Conservation (phyloP, 1,139 yeast genomes). For the Magnusiomyces paraingens region DNA sequence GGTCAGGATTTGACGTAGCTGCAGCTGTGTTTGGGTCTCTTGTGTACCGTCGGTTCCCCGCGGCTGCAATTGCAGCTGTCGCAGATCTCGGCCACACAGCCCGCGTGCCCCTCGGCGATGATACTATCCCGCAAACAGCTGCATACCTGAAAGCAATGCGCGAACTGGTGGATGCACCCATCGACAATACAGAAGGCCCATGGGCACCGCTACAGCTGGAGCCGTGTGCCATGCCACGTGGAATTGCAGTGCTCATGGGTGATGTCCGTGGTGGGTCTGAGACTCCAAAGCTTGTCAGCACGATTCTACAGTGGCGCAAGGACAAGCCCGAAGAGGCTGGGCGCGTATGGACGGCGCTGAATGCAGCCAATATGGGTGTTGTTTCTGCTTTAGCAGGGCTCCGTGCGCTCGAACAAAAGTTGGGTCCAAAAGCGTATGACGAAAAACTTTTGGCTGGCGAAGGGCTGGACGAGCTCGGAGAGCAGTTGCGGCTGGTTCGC, state of each 20-base stretch:
- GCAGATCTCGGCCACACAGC: slow-evolving; percentile 1
- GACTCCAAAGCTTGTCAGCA: slow-evolving; percentile 81
- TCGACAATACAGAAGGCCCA: slow-evolving; percentile 43
- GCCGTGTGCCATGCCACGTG: slow-evolving; percentile 58
- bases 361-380: slow-evolving; percentile 52
- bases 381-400: slow-evolving; percentile 45
- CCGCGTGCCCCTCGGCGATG: background rate
- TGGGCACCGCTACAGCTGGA: slow-evolving; percentile 39
- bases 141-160: slow-evolving; percentile 29
- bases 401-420: slow-evolving; percentile 26
- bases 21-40: slow-evolving; percentile 92
- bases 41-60: slow-evolving; percentile 60
- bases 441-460: no score
- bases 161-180: slow-evolving; percentile 37
- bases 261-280: slow-evolving; percentile 90
- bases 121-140: background rate
- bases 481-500: slow-evolving; percentile 39
- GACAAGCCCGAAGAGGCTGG: slow-evolving; percentile 46
- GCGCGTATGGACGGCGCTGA: slow-evolving; percentile 48
- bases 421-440: no score
- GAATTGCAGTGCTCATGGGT: slow-evolving; percentile 75
- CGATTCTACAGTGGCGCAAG: slow-evolving; percentile 65
- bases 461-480: slow-evolving; percentile 20
- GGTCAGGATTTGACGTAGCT: slow-evolving; percentile 96
- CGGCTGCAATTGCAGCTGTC: slow-evolving; percentile 16